Evolutionary conservation across 441 rosid genomes (phyloP), one percentile per base, ranked within the genome.

Genomic region (Eruca vesicaria): DNA sequence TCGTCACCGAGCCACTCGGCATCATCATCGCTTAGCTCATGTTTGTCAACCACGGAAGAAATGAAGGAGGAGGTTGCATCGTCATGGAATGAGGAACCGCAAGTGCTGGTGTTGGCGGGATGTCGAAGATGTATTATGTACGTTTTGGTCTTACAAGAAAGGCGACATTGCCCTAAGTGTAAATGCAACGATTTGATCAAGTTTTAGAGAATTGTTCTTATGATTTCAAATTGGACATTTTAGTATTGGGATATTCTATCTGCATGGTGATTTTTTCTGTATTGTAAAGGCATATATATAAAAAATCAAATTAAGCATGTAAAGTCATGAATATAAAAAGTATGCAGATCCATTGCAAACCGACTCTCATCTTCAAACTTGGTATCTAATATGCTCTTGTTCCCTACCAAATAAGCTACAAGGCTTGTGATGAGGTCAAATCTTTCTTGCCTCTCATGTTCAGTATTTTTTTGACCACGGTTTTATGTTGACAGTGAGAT

Each of bases 51-150:
- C 68, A 15, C 20, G 68, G 68, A 71, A 56, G 79, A 75, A 43
- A 32, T 21, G 73, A 72, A 67, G 59, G 81, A 72, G 56, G 81
- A 78, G 70, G 66, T 78, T 59, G 38, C 74, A 62, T 72, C 81
- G 45, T 67, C 81, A 59, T 52, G 69, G 77, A 20, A 5, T 12
- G 73, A 72, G 15, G 68, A 72, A 35, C 5, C 35, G 21, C 3
- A 60, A 55, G 41, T 6, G 33, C 9, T 76, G 71, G 55, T 72
- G 18, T 66, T n/a, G 26, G 45, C n/a, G 9, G 78, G 81, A 62
- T 78, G 81, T 55, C 43, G 1, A 68, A 67, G 69, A 2, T 78
- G 78, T 62, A 0, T 8, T 11, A 53, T 67, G 65, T 78, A 78
- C 61, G 14, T 10, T 21, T 11, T 78, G 33, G 74, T 73, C 33